Evolutionary conservation across 345 rosid genomes (phyloP).

Genomic region (Eutrema japonicum): DNA sequence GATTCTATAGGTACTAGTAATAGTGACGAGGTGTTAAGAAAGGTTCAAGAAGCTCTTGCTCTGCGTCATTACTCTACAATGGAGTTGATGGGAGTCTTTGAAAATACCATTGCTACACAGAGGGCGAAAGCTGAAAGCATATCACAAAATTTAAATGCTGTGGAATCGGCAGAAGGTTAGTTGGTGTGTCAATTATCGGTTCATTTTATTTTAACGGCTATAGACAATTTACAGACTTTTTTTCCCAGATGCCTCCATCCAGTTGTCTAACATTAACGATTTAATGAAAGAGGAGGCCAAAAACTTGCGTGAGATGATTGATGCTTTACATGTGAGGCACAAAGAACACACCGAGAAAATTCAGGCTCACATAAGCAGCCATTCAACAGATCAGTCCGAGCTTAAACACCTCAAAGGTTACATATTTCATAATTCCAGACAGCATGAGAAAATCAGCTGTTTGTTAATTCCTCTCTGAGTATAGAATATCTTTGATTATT

Average conservation of each 20-base stretch:
- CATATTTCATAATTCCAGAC: slow-evolving; percentile 20
- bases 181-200: slow-evolving; percentile 35
- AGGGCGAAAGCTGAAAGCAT: slow-evolving; percentile 62
- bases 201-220: background rate
- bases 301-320: slow-evolving; percentile 61
- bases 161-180: slow-evolving; percentile 70
- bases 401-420: slow-evolving; percentile 79
- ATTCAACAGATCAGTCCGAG: slow-evolving; percentile 69
- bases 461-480: slow-evolving; percentile 12
- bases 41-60: slow-evolving; percentile 68
- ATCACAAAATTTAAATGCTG: slow-evolving; percentile 49
- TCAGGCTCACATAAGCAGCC: slow-evolving; percentile 54
- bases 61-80: slow-evolving; percentile 63
- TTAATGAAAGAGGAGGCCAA: slow-evolving; percentile 83
- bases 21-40: slow-evolving; percentile 51
- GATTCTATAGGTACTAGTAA: slow-evolving; percentile 56
- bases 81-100: slow-evolving; percentile 71
- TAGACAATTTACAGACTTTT: slow-evolving; percentile 9
- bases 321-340: slow-evolving; percentile 68
- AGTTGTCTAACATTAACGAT: slow-evolving; percentile 68
- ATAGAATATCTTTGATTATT: slow-evolving; percentile 36
- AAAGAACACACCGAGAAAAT: slow-evolving; percentile 57
- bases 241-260: slow-evolving; percentile 61
- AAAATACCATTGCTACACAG: slow-evolving; percentile 65
- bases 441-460: slow-evolving; percentile 10